These are phyloP conservation scores for Protomyces inundatus DNA, from an alignment of 1,139 yeast species.

Conservation along the genomic window DNA sequence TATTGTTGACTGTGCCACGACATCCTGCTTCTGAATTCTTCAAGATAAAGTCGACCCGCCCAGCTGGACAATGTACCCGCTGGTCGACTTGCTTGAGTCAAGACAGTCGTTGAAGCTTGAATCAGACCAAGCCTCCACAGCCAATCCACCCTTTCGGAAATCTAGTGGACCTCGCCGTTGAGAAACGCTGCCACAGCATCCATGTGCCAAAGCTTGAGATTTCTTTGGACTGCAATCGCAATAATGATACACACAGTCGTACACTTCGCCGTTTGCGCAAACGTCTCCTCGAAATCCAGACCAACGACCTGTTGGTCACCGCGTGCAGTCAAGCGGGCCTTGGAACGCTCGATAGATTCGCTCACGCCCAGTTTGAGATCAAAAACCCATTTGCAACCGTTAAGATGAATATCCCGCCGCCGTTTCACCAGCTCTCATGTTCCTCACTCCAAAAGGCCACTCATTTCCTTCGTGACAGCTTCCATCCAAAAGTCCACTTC, in stretches of 20 bases:
- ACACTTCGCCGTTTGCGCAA: background rate
- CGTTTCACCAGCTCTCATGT: too few relatives aligned
- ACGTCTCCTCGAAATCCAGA: background rate
- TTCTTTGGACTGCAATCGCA: background rate
- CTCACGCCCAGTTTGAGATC: too few relatives aligned
- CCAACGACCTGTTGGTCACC: background rate
- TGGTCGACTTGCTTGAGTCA: conserved; percentile 28
- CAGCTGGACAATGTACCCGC: conserved; percentile 29
- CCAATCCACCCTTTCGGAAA: background rate
- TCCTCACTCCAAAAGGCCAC: too few relatives aligned
- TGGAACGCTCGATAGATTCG: too few relatives aligned
- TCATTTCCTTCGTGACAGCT: too few relatives aligned
- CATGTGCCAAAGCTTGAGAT: background rate
- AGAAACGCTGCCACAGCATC: conserved; percentile 8
- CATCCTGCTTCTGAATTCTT: conserved; percentile 31
- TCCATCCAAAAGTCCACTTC: too few relatives aligned
- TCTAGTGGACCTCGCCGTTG: background rate
- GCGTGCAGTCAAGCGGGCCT: background rate
- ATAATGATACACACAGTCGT: background rate
- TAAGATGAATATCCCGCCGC: too few relatives aligned
- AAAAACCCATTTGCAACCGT: too few relatives aligned
- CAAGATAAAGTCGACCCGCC: conserved; percentile 32
- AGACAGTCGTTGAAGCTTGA: conserved; percentile 27
- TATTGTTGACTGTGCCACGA: conserved; percentile 27
- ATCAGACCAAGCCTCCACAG: conserved; percentile 22